Evolutionary conservation across 345 rosid genomes (phyloP), one percentile per base, ranked within the genome.

Genomic region (Garcia nutans): DNA sequence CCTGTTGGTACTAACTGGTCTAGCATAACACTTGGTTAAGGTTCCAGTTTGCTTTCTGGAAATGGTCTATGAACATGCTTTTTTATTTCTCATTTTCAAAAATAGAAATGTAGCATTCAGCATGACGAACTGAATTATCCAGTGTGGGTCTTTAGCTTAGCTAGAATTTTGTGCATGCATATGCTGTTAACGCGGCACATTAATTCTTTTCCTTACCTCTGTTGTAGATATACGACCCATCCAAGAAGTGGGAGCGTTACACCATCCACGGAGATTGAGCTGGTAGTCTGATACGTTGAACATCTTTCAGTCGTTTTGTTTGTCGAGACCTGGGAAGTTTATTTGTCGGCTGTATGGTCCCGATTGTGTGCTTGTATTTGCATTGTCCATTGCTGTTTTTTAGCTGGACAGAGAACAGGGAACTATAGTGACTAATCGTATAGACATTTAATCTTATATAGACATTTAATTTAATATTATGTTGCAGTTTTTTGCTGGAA

Each of bases 221-320:
- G 20, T 59, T 17, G 72, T 83, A 94, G 97, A 94, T 92, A 76
- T 94, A 94, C 74, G 98, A 94, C 66, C 95, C 97, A 24, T 77
- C 97, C 1, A 90, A 77, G 88, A 94, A 90, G 82, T 94, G 97
- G 97, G 97, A 92, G 84, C 95, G 97, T 3, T 94, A 92, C 84
- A 94, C 98, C 65, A 91, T 94, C 77, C 98, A 94, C 12, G 98
- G 98, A 2, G 97, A 94, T 76, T 94, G 79, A 92, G 66, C 31
- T 55, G 6, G 20, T 50, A 8, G 71, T 31, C 6, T 11, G 49
- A 10, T 33, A 6, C 20, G 23, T 59, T 1, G 6, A 28, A 10
- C 23, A 5, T n/a, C 33, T 17, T 42, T 72, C 10, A 5, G 7
- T 10, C 24, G 16, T 41, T 55, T 20, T 45, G 12, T 68, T 26